Evolutionary conservation across 495 filamentous ascomycete species (phyloP).

Genomic region (Penicillium robsamsonii): DNA sequence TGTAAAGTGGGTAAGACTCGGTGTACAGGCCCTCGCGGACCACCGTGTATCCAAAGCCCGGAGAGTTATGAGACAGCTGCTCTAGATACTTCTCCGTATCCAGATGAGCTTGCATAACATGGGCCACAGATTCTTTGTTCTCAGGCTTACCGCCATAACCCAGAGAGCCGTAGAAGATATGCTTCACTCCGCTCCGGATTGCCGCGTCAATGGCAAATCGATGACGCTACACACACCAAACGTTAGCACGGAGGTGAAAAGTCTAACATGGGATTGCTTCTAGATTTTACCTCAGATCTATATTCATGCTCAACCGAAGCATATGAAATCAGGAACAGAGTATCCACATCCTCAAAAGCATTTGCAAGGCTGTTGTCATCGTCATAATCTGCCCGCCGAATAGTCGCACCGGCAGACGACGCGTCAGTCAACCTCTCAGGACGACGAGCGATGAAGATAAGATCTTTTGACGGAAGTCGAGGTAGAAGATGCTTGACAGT

Average conservation of each 20-base stretch:
- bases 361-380: slow-evolving; percentile 17
- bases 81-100: slow-evolving; percentile 55
- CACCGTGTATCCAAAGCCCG: slow-evolving; percentile 41
- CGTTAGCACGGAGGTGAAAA: slow-evolving; percentile 2
- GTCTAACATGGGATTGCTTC: neutral
- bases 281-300: slow-evolving; percentile 21
- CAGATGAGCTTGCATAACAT: slow-evolving; percentile 64
- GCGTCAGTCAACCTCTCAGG: slow-evolving; percentile 30
- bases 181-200: slow-evolving; percentile 47
- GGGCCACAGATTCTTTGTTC: slow-evolving; percentile 38
- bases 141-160: slow-evolving; percentile 43
- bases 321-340: slow-evolving; percentile 35
- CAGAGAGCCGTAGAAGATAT: slow-evolving; percentile 61
- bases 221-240: slow-evolving; percentile 29
- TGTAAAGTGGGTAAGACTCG: slow-evolving; percentile 62
- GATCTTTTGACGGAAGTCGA: slow-evolving; percentile 24
- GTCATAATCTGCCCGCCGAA: slow-evolving; percentile 29
- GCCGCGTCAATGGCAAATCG: slow-evolving; percentile 54
- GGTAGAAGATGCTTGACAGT: slow-evolving; percentile 41
- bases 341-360: slow-evolving; percentile 26
- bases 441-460: slow-evolving; percentile 38
- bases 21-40: slow-evolving; percentile 63
- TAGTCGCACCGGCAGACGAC: slow-evolving; percentile 15
- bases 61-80: slow-evolving; percentile 12
- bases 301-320: slow-evolving; percentile 27